Conservation (phyloP, 208 protist genomes). For the Leishmania lainsoni region DNA sequence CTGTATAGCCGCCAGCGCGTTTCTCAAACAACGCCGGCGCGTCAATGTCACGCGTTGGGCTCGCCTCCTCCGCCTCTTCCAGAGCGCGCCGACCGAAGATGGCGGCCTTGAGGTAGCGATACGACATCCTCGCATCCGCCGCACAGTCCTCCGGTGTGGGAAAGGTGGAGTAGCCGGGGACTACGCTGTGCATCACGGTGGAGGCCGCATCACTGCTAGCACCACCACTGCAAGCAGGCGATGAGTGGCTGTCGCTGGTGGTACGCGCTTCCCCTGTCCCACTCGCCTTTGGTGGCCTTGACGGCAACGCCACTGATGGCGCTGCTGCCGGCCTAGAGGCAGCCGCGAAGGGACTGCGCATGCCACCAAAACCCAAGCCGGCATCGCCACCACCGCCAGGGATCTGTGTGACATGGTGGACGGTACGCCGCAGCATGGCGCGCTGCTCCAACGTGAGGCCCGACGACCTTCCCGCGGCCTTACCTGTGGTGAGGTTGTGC, state of each 20-base stretch:
- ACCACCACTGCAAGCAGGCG: too few species aligned
- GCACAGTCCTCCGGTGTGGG: slow-evolving; percentile 43
- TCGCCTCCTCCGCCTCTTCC: slow-evolving; percentile 13
- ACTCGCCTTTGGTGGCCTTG: not conserved
- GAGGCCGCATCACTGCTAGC: not conserved
- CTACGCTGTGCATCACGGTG: not conserved
- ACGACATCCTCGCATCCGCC: slow-evolving; percentile 19
- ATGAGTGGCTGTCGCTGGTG: not conserved
- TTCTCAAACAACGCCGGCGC: slow-evolving; percentile 31
- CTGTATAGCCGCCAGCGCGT: slow-evolving; percentile 63
- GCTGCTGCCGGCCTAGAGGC: not conserved
- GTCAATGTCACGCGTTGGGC: slow-evolving; percentile 10
- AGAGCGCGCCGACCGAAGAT: slow-evolving; percentile 24
- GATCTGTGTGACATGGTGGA: slow-evolving; percentile 16
- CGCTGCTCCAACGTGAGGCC: slow-evolving; percentile 27
- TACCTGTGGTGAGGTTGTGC: not conserved
- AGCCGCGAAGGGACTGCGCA: slow-evolving; percentile 6
- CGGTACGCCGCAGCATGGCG: slow-evolving; percentile 16
- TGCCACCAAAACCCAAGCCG: slow-evolving; percentile 15
- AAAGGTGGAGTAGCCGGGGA: slow-evolving; percentile 37
- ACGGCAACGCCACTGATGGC: not conserved
- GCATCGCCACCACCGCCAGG: slow-evolving; percentile 14
- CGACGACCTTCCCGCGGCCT: slow-evolving; percentile 5
- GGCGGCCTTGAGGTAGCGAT: slow-evolving; percentile 39
- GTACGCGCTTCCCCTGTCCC: not conserved